Evolutionary conservation across 257 asterid species (phyloP), one percentile per base, ranked within the genome.

Genomic region (Linaria vulgaris): DNA sequence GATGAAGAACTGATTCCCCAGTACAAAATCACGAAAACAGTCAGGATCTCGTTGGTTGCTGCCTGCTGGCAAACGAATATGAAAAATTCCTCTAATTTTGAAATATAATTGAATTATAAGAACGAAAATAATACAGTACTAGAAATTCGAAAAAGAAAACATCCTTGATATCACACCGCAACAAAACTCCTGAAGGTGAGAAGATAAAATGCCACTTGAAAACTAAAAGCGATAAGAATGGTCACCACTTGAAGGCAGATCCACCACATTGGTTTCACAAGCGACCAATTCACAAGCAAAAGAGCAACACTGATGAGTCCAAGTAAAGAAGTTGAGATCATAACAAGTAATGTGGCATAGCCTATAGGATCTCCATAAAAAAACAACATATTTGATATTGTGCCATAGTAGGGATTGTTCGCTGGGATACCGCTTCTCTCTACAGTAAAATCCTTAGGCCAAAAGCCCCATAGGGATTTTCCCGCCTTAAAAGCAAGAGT

Each of bases 11-110:
- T 52, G 45, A 70, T 83, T 53, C 85, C 95, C 17, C 96, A 82
- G 67, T 94, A 68, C 67, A 94, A 87, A 71, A 83, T 94, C 50
- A 75, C 88, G 19, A 95, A 90, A 87, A 62, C 95, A 87, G 71
- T 73, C 94, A 13, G 96, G 99, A 10, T 90, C 99, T 6, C 96
- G 97, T 17, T 94, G 99, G 99, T 62, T 94, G 78, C n/a, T n/a
- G n/a, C n/a, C n/a, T n/a, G n/a, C 90, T 94, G 6, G 99, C 99
- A 0, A 94, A 84, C 61, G 97, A n/a, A n/a, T n/a, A n/a, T n/a
- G n/a, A n/a, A n/a, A n/a, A n/a, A n/a, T n/a, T n/a, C n/a, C n/a
- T n/a, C n/a, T n/a, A n/a, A n/a, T n/a, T n/a, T n/a, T n/a, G n/a
- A n/a, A n/a, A n/a, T n/a, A n/a, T n/a, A n/a, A n/a, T n/a, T n/a